Conservation (phyloP, 257 asterid genomes). For the Verbena officinalis region DNA sequence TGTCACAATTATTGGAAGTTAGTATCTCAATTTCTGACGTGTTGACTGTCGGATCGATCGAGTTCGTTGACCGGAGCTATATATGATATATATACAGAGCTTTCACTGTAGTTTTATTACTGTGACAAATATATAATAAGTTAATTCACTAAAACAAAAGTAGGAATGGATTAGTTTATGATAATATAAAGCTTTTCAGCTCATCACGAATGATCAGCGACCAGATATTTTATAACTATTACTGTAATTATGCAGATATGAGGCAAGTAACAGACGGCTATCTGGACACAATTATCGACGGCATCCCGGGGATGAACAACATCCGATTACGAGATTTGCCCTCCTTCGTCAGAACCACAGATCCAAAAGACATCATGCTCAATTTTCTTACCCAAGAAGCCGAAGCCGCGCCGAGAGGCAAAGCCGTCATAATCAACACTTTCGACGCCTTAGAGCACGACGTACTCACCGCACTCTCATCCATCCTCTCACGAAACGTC, state of each 20-base stretch:
- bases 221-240: too few species aligned
- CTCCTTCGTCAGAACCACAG: slow-evolving; percentile 55
- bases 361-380: slow-evolving; percentile 41
- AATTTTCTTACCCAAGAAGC: slow-evolving; percentile 39
- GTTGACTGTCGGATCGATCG: too few species aligned
- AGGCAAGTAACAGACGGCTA: slow-evolving; percentile 47
- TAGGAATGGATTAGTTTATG: too few species aligned
- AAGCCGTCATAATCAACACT: slow-evolving; percentile 54
- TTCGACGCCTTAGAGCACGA: slow-evolving; percentile 48
- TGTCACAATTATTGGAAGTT: background rate
- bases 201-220: too few species aligned
- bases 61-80: too few species aligned
- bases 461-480: slow-evolving; percentile 34
- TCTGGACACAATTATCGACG: slow-evolving; percentile 33
- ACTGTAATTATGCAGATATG: slow-evolving; percentile 36
- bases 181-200: too few species aligned
- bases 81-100: too few species aligned
- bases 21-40: too few species aligned
- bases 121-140: too few species aligned
- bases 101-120: too few species aligned
- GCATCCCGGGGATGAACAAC: slow-evolving; percentile 50
- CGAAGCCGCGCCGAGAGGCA: slow-evolving; percentile 28
- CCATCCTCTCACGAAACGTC: slow-evolving; percentile 29
- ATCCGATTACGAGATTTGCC: slow-evolving; percentile 50
- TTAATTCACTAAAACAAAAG: too few species aligned